These are phyloP conservation scores for Adansonia gregorii DNA, from an alignment of 441 rosid genomes.

Conservation along the genomic window DNA sequence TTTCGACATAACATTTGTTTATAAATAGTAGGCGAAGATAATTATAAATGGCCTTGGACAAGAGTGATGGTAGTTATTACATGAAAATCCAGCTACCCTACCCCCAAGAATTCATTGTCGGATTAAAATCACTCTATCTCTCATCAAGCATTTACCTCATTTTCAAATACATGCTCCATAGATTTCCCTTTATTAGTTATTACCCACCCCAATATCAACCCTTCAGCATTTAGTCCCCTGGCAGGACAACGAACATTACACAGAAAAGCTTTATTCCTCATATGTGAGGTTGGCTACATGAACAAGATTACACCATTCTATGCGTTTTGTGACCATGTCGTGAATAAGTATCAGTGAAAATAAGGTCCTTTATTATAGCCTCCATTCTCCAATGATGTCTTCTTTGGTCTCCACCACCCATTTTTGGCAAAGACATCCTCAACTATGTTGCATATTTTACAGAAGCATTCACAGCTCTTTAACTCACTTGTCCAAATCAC, in stretches of 20 bases:
- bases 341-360: constrained; percentile 12
- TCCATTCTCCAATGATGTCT: not conserved
- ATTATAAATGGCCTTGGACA: not conserved
- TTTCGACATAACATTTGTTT: not conserved
- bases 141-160: not conserved
- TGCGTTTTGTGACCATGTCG: not conserved
- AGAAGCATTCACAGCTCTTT: not conserved
- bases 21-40: not conserved
- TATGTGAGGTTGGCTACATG: not conserved
- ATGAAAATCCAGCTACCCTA: not conserved
- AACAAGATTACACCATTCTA: not conserved
- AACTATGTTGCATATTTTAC: not conserved
- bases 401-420: not conserved
- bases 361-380: constrained; percentile 12
- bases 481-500: not conserved
- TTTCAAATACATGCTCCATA: not conserved
- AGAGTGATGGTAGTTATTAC: not conserved
- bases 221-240: not conserved
- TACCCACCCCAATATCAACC: not conserved
- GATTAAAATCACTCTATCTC: not conserved
- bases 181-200: not conserved
- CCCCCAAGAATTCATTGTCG: constrained; percentile 1
- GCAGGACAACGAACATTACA: not conserved
- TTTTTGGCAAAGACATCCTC: constrained; percentile 13
- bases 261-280: not conserved